Evolutionary conservation across 805 yeast species (phyloP), one percentile per base, ranked within the genome.

Genomic region (Metschnikowia koreensis): DNA sequence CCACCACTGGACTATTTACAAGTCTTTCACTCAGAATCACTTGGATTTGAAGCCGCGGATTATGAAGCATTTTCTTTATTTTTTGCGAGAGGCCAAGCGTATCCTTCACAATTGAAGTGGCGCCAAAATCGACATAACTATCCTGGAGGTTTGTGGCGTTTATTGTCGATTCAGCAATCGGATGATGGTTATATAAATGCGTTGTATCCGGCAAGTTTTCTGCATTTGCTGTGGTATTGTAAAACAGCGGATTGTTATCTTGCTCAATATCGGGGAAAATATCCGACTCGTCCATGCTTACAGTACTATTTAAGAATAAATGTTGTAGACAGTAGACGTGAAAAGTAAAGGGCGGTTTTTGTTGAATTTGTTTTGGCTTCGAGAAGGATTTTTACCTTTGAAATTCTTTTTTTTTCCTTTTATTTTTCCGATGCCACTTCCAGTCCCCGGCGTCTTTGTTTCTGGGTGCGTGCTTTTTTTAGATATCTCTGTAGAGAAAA

Each of bases 241-340:
- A 74, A 51, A 73, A 67, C 38, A 76, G 73, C 12, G 79, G 79
- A 51, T 74, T 74, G 60, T 74, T 74, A 53, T 74, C 79, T 57
- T 73, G 76, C 53, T 74, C 79, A 45, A 73, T 72, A 52, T 72
- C 77, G 41, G 66, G 72, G 50, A 71, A 70, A 33, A 60, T 37
- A 42, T 58, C 61, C 33, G 58, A 37, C 44, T 57, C 62, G 38
- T 52, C 55, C 59, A 58, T 58, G 10, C 26, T 46, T 17, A 16
- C 4, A 22, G 22, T 22, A n/a, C 8, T 41, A 28, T 28, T 4
- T 22, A 22, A 22, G 22, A 4, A 22, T 22, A 22, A 22, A 22
- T 22, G 4, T 22, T 3, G 22, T 22, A 22, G 22, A 22, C 4
- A 22, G 4, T 22, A 22, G 22, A 22, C 22, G 22, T 22, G 22